Conservation (phyloP, 2,329 filamentous ascomycete species). For the Tympanopsis confertula region DNA sequence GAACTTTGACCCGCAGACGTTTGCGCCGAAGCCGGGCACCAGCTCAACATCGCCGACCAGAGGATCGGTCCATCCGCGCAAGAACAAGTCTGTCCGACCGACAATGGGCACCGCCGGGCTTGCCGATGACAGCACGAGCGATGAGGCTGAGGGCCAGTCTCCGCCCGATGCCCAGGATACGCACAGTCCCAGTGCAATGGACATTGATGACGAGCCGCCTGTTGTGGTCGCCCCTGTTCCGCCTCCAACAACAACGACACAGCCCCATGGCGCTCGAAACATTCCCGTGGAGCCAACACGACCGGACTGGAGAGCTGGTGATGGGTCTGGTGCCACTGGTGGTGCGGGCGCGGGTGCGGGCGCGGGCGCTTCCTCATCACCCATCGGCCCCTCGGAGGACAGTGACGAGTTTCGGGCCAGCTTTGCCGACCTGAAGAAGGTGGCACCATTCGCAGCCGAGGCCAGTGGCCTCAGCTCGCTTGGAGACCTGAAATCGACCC, state of each 20-base stretch:
- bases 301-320: conserved; percentile 45
- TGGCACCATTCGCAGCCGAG: conserved; percentile 39
- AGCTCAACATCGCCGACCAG: conserved; percentile 30
- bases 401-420: conserved; percentile 39
- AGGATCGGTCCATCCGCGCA: conserved; percentile 37
- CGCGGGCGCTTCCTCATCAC: conserved; percentile 13
- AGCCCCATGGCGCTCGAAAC: conserved; percentile 28
- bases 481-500: conserved; percentile 38
- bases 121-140: conserved; percentile 33
- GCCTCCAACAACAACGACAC: conserved; percentile 9
- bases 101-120: conserved; percentile 29
- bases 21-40: conserved; percentile 30
- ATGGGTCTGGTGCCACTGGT: conserved; percentile 19
- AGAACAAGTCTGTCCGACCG: conserved; percentile 44
- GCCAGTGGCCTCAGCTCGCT: conserved; percentile 37
- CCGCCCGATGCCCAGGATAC: conserved; percentile 13
- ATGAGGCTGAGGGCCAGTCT: conserved; percentile 24
- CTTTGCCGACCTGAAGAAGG: conserved; percentile 42
- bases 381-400: conserved; percentile 39
- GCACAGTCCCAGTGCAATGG: conserved; percentile 49
- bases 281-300: conserved; percentile 47
- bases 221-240: conserved; percentile 12
- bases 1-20: conserved; percentile 41
- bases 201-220: conserved; percentile 44
- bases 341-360: conserved; percentile 10